Conservation (phyloP, 805 yeast species). For the Isabelozyma pseudorhagii region DNA sequence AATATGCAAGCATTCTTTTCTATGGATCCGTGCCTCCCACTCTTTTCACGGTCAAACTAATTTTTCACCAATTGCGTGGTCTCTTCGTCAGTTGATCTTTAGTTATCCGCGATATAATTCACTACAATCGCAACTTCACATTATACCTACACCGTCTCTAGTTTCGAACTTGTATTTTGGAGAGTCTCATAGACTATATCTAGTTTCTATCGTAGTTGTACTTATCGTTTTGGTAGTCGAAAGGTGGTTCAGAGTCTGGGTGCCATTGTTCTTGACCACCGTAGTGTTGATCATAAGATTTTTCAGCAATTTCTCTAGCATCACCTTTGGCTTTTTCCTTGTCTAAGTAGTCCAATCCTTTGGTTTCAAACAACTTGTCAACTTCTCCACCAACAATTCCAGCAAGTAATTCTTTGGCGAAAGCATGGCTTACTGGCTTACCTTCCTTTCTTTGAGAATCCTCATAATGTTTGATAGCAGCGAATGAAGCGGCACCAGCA, state of each 20-base stretch:
- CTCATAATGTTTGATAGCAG: conserved; percentile 27
- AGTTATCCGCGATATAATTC: no score
- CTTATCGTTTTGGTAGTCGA: conserved; percentile 21
- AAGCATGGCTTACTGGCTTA: conserved; percentile 26
- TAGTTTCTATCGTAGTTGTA: conserved; percentile 7
- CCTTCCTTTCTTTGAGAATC: conserved; percentile 30
- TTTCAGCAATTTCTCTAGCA: conserved; percentile 17
- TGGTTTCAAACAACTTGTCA: conserved; percentile 31
- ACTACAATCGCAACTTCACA: no score
- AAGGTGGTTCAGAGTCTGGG: conserved; percentile 23
- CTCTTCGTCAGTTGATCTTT: no score
- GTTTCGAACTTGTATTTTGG: no score
- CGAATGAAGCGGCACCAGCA: conserved; percentile 33
- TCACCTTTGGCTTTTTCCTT: conserved; percentile 19
- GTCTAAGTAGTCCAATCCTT: conserved; percentile 32
- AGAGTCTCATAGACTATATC: background rate
- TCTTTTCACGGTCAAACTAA: no score
- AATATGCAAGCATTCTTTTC: no score
- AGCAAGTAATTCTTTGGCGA: conserved; percentile 26
- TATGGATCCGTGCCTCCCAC: no score
- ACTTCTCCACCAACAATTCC: conserved; percentile 31
- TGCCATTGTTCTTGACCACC: conserved; percentile 23
- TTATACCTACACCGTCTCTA: no score
- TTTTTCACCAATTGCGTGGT: no score
- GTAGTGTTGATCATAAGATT: conserved; percentile 25